Evolutionary conservation across 176 grass and related monocot species (phyloP), one percentile per base, ranked within the genome.

Genomic region (Canna indica): DNA sequence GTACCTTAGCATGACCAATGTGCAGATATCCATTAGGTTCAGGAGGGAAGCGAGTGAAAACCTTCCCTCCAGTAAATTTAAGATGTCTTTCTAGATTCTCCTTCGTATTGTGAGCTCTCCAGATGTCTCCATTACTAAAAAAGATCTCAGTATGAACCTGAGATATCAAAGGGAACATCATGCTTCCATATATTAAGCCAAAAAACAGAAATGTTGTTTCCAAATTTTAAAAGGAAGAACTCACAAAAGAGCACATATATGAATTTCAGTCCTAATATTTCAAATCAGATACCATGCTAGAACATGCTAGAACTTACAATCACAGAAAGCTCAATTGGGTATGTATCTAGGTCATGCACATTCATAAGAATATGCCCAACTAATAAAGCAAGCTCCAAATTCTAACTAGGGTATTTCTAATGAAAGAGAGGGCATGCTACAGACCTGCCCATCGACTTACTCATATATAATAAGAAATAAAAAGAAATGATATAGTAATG

Each of bases 101-200:
- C 66, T 84, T 99, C 65, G 84, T 78, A 73, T 93, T 99, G 67
- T 99, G 90, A 0, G 82, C 87, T 86, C 84, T 93, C 94, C 94
- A 99, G 69, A 99, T 93, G 59, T 80, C 72, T 75, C 89, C 89
- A 76, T 90, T 64, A 5, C 94, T 99, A 59, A 71, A 99, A 59
- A 93, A 90, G 85, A 99, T 90, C 81, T 99, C 89, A 59, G 94
- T 99, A 63, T 99, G 89, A 82, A 99, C 86, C 94, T 93, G n/a
- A 73, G 29, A 73, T 28, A 64, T 65, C 34, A 18, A 36, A 58
- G 47, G 25, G 0, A 73, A 13, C n/a, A 26, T 73, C 13, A 73
- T 8, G 24, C 38, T 29, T 25, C 14, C 2, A 71, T 26, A 53
- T 20, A 35, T 1, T 15, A 41, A 41, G n/a, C 3, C 26, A 1